phyloP scores from a whole-genome alignment of 345 rosid genomes.

The Erucastrum elatum region DNA sequence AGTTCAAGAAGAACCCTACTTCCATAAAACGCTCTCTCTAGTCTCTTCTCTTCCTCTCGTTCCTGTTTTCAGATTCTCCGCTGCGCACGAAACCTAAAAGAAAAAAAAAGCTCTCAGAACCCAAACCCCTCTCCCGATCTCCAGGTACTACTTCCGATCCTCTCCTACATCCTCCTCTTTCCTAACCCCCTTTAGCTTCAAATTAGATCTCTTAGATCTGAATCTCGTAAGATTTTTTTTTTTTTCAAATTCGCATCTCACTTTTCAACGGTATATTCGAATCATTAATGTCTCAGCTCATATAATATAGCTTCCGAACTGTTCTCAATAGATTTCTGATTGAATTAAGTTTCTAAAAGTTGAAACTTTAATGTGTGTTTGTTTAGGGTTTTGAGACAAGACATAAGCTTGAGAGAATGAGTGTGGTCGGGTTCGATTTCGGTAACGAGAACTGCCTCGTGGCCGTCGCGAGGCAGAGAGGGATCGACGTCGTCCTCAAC shows the following conservation, averaged over 20 bases:
- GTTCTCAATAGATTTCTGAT: too few relatives aligned
- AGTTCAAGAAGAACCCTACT: background rate
- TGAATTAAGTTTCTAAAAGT: background rate
- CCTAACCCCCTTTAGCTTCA: background rate
- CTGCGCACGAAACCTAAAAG: background rate
- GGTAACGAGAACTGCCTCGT: conserved; percentile 96
- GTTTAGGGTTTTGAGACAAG: background rate
- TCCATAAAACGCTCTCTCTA: background rate
- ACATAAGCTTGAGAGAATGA: conserved; percentile 51
- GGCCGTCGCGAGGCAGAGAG: conserved; percentile 98
- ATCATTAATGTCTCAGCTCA: background rate
- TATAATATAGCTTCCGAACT: background rate
- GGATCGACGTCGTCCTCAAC: conserved; percentile 96
- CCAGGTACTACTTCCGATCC: background rate
- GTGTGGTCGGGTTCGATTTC: conserved; percentile 95
- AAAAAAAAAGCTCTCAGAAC: background rate
- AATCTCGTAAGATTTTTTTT: background rate
- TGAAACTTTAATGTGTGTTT: background rate
- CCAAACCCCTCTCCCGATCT: background rate
- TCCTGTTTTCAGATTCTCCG: background rate
- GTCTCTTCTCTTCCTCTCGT: background rate
- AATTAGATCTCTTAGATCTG: background rate
- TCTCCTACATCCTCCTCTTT: background rate
- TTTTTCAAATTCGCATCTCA: background rate
- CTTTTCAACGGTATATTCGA: background rate